Evolutionary conservation across 169 alveolate genomes (phyloP).

Genomic region (Babesia bigemina): DNA sequence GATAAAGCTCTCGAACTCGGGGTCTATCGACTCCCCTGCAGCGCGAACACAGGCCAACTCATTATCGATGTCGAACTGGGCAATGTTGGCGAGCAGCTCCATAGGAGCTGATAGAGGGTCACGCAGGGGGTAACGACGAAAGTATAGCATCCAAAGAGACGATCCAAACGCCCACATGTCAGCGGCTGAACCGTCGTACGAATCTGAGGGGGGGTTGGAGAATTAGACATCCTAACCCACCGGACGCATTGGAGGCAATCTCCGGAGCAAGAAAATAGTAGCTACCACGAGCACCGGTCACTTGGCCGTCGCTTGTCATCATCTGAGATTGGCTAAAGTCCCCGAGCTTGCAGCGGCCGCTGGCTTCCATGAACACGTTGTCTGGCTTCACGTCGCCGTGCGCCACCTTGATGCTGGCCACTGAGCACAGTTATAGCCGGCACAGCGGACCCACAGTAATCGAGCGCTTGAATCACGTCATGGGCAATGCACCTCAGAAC

Average conservation of each 20-base stretch:
- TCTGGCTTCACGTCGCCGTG: constrained; percentile 75
- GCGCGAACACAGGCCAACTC: constrained; percentile 7
- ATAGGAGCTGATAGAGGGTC: neutral
- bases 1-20: constrained; percentile 31
- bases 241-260: neutral
- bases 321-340: constrained; percentile 72
- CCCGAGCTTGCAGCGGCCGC: constrained; percentile 67
- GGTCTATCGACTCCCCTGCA: neutral
- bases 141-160: constrained; percentile 39
- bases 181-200: constrained; percentile 32
- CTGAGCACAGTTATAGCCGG: neutral
- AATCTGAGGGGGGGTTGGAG: neutral
- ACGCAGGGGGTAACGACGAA: constrained; percentile 36
- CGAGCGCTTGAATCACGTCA: constrained; percentile 41
- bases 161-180: constrained; percentile 65
- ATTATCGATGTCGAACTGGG: constrained; percentile 20
- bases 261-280: constrained; percentile 58
- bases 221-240: neutral
- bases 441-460: constrained; percentile 26
- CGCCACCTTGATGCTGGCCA: constrained; percentile 61
- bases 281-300: constrained; percentile 38
- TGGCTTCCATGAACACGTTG: constrained; percentile 66
- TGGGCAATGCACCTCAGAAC: constrained; percentile 41
- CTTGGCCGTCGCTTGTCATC: constrained; percentile 30
- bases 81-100: constrained; percentile 18